These are phyloP conservation scores for Calonectria henricotiae DNA, from an alignment of 2,329 filamentous ascomycete genomes.

Conservation along the genomic window DNA sequence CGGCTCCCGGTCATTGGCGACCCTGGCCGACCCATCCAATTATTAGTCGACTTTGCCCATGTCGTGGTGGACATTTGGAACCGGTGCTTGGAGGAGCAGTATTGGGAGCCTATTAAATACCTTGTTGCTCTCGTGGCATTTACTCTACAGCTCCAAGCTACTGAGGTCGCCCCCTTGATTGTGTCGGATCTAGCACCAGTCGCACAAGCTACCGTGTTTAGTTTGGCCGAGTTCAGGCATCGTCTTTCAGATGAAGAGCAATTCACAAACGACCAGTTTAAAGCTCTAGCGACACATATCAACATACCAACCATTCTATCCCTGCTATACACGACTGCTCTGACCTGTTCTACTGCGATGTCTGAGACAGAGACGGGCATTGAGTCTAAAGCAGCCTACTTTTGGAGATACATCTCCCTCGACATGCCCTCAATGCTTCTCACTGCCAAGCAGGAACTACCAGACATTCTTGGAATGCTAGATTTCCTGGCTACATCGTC, in stretches of 20 bases:
- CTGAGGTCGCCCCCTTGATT: slow-evolving; percentile 73
- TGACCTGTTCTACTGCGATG: slow-evolving; percentile 69
- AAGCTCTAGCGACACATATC: slow-evolving; percentile 68
- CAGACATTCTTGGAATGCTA: slow-evolving; percentile 77
- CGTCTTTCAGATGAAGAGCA: slow-evolving; percentile 67
- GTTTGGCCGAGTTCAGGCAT: slow-evolving; percentile 73
- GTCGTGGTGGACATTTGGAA: slow-evolving; percentile 79
- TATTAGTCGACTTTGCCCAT: slow-evolving; percentile 77
- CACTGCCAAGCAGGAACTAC: slow-evolving; percentile 75
- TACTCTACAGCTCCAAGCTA: slow-evolving; percentile 75
- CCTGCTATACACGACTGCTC: slow-evolving; percentile 76
- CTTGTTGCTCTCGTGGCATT: slow-evolving; percentile 77
- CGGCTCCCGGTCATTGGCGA: slow-evolving; percentile 74
- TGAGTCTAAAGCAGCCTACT: slow-evolving; percentile 60
- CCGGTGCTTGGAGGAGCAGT: slow-evolving; percentile 75
- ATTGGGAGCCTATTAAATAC: slow-evolving; percentile 76
- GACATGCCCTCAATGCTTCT: slow-evolving; percentile 80
- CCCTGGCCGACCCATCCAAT: slow-evolving; percentile 65
- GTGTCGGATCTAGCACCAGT: slow-evolving; percentile 71
- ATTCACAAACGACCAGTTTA: slow-evolving; percentile 59
- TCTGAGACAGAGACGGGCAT: slow-evolving; percentile 53
- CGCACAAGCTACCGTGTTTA: slow-evolving; percentile 73
- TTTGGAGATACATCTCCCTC: slow-evolving; percentile 80
- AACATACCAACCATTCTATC: slow-evolving; percentile 76
- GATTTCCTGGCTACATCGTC: slow-evolving; percentile 78